These are phyloP conservation scores for Acanthamoeba quina DNA, from an alignment of 208 protist genomes.

Conservation along the genomic window DNA sequence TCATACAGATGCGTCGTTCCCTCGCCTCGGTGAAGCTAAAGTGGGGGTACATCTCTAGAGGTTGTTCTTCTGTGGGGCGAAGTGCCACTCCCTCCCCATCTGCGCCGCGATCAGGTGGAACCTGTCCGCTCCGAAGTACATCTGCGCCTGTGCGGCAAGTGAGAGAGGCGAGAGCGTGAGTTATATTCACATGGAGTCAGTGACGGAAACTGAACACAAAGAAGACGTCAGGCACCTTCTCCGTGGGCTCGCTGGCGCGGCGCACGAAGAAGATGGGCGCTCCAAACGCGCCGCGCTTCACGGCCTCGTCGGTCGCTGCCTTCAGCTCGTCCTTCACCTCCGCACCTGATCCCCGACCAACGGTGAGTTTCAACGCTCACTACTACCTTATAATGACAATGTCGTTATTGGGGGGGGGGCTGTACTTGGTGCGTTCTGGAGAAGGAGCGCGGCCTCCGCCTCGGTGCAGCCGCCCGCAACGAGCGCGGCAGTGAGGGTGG, in stretches of 20 bases:
- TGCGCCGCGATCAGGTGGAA: slow-evolving; percentile 54
- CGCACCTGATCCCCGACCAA: not conserved
- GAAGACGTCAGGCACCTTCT: not conserved
- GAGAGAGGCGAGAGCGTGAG: not conserved
- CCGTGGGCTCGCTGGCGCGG: not conserved
- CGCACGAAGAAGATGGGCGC: slow-evolving; percentile 54
- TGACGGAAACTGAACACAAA: not conserved
- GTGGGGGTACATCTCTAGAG: not conserved
- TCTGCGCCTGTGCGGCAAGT: not conserved
- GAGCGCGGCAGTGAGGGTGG: not conserved
- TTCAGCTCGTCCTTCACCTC: slow-evolving; percentile 64
- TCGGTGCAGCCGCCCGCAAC: not conserved
- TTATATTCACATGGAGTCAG: not conserved
- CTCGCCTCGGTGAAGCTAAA: no score
- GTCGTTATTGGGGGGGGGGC: not conserved
- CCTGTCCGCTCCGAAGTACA: slow-evolving; percentile 60
- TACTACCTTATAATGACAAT: no score
- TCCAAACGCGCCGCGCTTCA: slow-evolving; percentile 35
- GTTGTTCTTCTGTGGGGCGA: slow-evolving; percentile 34
- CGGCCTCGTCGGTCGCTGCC: slow-evolving; percentile 10
- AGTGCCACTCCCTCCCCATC: slow-evolving; percentile 31
- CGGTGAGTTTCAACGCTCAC: not conserved
- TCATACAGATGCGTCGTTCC: no score
- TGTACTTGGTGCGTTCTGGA: not conserved
- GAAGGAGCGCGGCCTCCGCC: not conserved